Evolutionary conservation across 208 protist genomes (phyloP).

Genomic region (Blastocrithidia nonstop): DNA sequence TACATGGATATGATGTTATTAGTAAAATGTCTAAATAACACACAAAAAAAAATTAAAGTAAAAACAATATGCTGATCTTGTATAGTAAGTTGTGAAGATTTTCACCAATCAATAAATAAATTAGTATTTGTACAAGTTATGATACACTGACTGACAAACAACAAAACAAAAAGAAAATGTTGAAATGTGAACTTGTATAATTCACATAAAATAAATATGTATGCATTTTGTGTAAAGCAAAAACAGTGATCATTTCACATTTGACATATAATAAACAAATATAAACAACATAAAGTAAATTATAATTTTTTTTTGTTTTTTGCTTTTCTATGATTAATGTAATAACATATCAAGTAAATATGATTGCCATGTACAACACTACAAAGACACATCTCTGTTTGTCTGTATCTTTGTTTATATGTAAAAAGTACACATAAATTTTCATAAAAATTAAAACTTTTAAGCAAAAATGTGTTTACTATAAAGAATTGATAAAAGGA

Average conservation of each 20-base stretch:
- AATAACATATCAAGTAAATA: no score
- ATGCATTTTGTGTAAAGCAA: background rate
- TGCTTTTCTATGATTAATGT: background rate
- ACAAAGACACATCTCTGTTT: background rate
- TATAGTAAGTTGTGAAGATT: background rate
- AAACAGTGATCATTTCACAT: background rate
- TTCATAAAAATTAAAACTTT: no score
- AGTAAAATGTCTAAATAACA: background rate
- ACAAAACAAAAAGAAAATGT: slow-evolving; percentile 3
- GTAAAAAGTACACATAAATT: no score
- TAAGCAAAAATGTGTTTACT: background rate
- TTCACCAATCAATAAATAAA: background rate
- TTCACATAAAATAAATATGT: background rate
- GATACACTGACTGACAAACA: slow-evolving; percentile 2
- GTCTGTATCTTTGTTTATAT: background rate
- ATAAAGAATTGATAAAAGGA: background rate
- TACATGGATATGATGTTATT: background rate
- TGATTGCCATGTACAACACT: no score
- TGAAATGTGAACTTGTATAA: background rate
- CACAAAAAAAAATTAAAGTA: no score
- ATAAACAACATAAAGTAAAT: background rate
- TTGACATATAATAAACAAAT: background rate
- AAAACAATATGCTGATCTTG: slow-evolving; percentile 4
- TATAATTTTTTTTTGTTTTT: background rate
- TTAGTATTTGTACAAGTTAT: background rate